These are phyloP conservation scores for Starmerella bombicola DNA, from an alignment of 805 yeast species.

Conservation along the genomic window DNA sequence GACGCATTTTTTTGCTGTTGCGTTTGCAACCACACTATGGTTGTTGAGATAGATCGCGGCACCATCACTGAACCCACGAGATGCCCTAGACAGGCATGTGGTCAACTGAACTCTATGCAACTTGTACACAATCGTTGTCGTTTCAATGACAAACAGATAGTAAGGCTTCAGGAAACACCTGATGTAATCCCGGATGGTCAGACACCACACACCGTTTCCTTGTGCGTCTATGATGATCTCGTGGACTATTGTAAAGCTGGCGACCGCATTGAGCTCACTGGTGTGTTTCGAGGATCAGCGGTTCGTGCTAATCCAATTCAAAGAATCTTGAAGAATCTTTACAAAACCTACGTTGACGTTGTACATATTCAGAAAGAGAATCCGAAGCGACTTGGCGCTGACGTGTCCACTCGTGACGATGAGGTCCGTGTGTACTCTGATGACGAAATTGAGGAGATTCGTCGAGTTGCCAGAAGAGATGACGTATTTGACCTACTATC, in stretches of 20 bases:
- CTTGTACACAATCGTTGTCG: slow-evolving; percentile 82
- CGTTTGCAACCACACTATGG: slow-evolving; percentile 85
- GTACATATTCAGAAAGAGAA: slow-evolving; percentile 85
- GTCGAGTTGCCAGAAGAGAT: slow-evolving; percentile 47
- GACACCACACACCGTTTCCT: slow-evolving; percentile 90
- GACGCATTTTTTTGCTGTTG: slow-evolving; percentile 91
- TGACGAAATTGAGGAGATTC: slow-evolving; percentile 56
- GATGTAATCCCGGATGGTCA: slow-evolving; percentile 97
- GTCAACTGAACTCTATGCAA: slow-evolving; percentile 74
- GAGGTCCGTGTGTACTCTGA: slow-evolving; percentile 58
- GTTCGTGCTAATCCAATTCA: slow-evolving; percentile 78
- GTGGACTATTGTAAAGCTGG: slow-evolving; percentile 94
- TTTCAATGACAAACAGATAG: slow-evolving; percentile 90
- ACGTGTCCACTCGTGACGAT: slow-evolving; percentile 45
- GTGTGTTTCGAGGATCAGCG: slow-evolving; percentile 85
- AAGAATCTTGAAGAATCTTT: slow-evolving; percentile 68
- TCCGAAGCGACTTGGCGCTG: slow-evolving; percentile 67
- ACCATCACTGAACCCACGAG: slow-evolving; percentile 82
- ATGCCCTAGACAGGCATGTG: slow-evolving; percentile 85
- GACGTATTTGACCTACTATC: slow-evolving; percentile 80
- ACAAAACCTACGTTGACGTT: slow-evolving; percentile 87
- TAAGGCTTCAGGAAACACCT: slow-evolving; percentile 89
- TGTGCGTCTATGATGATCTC: slow-evolving; percentile 89
- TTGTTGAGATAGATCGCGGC: slow-evolving; percentile 89
- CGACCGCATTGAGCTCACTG: slow-evolving; percentile 90